Evolutionary conservation across 257 asterid species (phyloP).

Genomic region (Solanum infundibuliforme): DNA sequence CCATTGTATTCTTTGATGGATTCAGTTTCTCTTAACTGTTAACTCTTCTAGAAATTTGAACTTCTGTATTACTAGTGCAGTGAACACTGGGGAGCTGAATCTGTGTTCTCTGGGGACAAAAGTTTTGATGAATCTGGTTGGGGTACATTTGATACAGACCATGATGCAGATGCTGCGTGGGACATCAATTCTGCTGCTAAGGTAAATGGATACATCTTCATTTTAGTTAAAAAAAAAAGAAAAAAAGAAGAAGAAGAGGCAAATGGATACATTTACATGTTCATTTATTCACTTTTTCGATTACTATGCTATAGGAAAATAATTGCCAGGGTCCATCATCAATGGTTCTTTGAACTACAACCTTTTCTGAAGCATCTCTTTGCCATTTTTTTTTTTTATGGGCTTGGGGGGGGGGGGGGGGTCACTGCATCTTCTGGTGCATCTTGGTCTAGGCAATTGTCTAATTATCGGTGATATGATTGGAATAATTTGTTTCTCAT

Average conservation of each 20-base stretch:
- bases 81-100: constrained; percentile 35
- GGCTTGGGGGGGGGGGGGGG: neutral
- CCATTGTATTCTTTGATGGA: neutral
- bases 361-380: neutral
- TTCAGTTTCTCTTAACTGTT: neutral
- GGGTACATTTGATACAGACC: constrained; percentile 66
- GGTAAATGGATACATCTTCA: constrained; percentile 24
- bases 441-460: neutral
- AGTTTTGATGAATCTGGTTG: constrained; percentile 64
- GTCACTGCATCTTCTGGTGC: neutral
- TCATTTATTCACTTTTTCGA: neutral
- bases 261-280: neutral
- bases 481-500: neutral
- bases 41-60: neutral
- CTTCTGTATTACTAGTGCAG: constrained; percentile 31
- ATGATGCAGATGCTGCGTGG: constrained; percentile 56
- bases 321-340: neutral
- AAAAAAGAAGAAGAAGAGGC: neutral
- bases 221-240: neutral
- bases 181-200: constrained; percentile 43
- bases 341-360: neutral
- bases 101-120: constrained; percentile 22
- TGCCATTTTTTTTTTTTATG: too few relatives aligned
- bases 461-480: neutral
- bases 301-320: neutral